A percentile compares a stretch with the other conserved stretches of the same genome.
Evolutionary conservation across 106 monocot species (phyloP).

Genomic region (Posidonia australis): DNA sequence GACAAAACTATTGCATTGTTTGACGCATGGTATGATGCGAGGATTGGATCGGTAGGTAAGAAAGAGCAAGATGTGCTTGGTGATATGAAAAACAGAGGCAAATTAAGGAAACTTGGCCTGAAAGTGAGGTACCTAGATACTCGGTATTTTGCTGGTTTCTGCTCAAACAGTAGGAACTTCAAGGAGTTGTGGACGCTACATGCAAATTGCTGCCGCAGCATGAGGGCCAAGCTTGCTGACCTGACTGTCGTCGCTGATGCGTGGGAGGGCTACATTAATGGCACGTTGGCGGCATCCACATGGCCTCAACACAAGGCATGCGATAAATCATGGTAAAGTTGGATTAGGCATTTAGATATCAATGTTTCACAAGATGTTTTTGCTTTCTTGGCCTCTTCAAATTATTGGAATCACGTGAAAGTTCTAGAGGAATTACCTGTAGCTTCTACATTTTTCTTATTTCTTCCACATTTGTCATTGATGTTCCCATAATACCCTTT

Average conservation of each 20-base stretch:
- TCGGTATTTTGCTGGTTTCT: slow-evolving; percentile 47
- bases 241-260: slow-evolving; percentile 22
- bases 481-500: too few relatives aligned
- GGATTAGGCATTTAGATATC: neutral
- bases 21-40: slow-evolving; percentile 33
- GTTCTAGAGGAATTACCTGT: too few relatives aligned
- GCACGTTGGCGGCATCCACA: neutral
- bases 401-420: too few relatives aligned
- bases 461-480: too few relatives aligned
- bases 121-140: slow-evolving; percentile 49
- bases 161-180: slow-evolving; percentile 24
- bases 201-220: slow-evolving; percentile 47
- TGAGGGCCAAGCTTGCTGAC: slow-evolving; percentile 45
- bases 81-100: slow-evolving; percentile 30
- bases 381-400: too few relatives aligned
- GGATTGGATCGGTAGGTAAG: neutral
- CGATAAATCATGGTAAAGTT: too few relatives aligned
- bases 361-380: too few relatives aligned
- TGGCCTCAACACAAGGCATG: too few relatives aligned
- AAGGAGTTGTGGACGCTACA: slow-evolving; percentile 33
- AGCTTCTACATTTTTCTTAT: too few relatives aligned
- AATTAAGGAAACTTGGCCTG: slow-evolving; percentile 22
- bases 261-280: slow-evolving; percentile 23
- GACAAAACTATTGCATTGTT: slow-evolving; percentile 36
- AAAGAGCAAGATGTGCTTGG: slow-evolving; percentile 63